Evolutionary conservation across 2,329 filamentous ascomycete genomes (phyloP), one percentile per base, ranked within the genome.

Genomic region (Decorospora gaudefroyi): DNA sequence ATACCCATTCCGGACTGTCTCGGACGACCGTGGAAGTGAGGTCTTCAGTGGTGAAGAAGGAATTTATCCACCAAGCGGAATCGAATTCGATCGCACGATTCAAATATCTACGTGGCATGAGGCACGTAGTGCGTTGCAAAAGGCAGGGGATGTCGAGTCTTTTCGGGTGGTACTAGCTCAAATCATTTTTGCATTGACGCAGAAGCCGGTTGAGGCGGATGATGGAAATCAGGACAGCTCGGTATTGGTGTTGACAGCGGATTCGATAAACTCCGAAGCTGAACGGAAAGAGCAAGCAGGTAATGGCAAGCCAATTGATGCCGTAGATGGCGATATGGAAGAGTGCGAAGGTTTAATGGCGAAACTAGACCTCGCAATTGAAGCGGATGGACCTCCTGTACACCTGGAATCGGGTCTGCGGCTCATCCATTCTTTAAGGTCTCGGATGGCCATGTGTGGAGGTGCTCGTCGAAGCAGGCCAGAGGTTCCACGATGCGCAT

Each of bases 111-210:
- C 72, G 3, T 76, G 74, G 74, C 68, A 75, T 40, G 62, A 75
- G 51, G 73, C 74, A 21, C 63, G 65, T 1, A 60, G 62, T 3
- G 71, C 71, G 8, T 52, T 76, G 25, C 64, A 72, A 27, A 56
- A 65, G 12, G 69, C 67, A 1, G 56, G 64, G 7, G 68, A 65
- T 2, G 70, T 74, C n/a, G 68, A 72, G n/a, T 76, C 74, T 1
- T 75, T 75, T 47, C 67, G 73, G 2, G 64, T 76, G 8, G 70
- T 72, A 2, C 70, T 76, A 19, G 74, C 74, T 17, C 70, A 74
- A 29, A 72, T 76, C 15, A 70, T 76, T 4, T 75, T 76, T 45
- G 72, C 73, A n/a, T 53, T 76, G 32, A 74, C 72, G 0, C 73
- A 76, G 49, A 65, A 66, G 38, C 73, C 73, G 4, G 45, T 68